Percentiles rank a stretch among this genome's conserved stretches.
Evolutionary conservation across 345 rosid species (phyloP).

Genomic region (Citropsis articulata): DNA sequence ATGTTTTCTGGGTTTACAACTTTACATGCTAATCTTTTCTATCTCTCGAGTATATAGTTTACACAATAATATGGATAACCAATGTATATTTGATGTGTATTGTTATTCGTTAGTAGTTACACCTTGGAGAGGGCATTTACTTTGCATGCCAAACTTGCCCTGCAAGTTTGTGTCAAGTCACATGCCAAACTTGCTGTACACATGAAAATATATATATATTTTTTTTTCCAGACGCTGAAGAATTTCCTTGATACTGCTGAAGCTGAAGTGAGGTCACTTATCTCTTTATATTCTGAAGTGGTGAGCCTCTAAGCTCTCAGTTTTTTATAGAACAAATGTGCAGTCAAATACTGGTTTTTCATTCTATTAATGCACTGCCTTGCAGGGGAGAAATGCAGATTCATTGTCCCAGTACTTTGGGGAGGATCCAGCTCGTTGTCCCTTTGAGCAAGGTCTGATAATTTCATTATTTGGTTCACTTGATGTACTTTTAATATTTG

Average conservation of each 20-base stretch:
- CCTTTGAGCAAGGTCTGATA: slow-evolving; percentile 89
- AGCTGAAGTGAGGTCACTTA: slow-evolving; percentile 80
- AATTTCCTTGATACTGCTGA: slow-evolving; percentile 84
- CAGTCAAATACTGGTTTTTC: slow-evolving; percentile 8
- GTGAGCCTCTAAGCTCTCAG: slow-evolving; percentile 40
- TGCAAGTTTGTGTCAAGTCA: not conserved
- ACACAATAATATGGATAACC: not conserved
- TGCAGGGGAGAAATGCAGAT: slow-evolving; percentile 96
- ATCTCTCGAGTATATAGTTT: not conserved
- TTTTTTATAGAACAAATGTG: not conserved
- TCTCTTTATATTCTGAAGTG: slow-evolving; percentile 81
- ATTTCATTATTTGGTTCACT: not conserved
- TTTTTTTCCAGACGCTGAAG: slow-evolving; percentile 58
- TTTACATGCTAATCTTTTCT: not conserved
- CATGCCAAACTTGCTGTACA: not conserved
- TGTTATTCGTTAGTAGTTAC: not conserved
- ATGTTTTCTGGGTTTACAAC: not conserved
- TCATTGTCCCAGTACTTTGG: slow-evolving; percentile 92
- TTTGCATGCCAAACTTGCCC: not conserved
- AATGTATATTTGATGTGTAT: not conserved
- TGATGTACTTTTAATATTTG: not conserved
- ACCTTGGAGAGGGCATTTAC: not conserved
- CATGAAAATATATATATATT: not conserved
- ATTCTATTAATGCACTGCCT: slow-evolving; percentile 17
- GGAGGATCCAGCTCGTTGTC: slow-evolving; percentile 97